Percentiles rank a stretch among this genome's conserved stretches.
phyloP scores from a whole-genome alignment of 225 moss, liverwort and hornwort species.

The Climacium dendroides region DNA sequence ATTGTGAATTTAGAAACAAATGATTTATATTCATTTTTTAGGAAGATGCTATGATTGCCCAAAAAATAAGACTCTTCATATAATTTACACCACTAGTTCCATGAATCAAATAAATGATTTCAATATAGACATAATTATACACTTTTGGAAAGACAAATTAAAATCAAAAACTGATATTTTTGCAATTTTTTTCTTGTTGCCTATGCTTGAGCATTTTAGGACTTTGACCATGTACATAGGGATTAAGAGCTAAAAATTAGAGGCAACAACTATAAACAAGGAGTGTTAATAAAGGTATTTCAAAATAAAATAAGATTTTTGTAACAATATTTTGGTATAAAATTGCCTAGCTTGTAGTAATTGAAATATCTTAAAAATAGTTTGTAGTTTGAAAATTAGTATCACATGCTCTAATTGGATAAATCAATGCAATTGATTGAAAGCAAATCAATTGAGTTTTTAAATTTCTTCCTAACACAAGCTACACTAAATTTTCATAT shows the following conservation, averaged over 20 bases:
- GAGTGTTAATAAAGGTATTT: neutral
- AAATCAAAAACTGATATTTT: neutral
- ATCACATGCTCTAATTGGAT: neutral
- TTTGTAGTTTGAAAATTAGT: neutral
- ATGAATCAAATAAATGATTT: too few species aligned
- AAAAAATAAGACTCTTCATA: neutral
- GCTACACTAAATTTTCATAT: neutral
- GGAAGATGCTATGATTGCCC: accelerated
- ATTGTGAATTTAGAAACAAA: neutral
- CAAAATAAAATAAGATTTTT: neutral
- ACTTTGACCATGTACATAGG: neutral
- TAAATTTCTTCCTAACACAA: neutral
- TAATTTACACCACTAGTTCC: too few species aligned
- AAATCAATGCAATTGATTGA: neutral
- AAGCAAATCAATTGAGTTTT: neutral
- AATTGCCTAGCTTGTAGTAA: neutral
- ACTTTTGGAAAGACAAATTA: neutral
- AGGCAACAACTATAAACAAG: neutral
- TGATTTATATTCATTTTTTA: neutral
- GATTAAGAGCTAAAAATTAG: neutral
- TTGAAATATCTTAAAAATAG: neutral
- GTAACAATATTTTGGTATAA: neutral
- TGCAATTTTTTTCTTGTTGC: neutral
- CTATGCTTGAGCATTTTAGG: accelerated
- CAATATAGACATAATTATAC: neutral